Evolutionary conservation across 305 asterid species (phyloP).

Genomic region (Solanum hybrid): DNA sequence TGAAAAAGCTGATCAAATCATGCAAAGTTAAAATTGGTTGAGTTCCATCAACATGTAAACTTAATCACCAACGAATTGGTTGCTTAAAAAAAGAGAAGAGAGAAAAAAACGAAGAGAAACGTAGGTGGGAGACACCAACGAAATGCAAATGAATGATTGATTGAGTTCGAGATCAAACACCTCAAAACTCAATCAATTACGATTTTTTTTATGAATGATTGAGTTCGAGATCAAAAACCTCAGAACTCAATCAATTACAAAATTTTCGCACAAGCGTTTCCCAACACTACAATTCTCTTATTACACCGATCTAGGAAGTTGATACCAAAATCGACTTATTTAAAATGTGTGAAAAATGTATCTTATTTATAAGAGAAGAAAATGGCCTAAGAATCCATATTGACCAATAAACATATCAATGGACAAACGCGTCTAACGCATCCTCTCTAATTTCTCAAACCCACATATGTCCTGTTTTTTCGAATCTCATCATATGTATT

Average conservation of each 20-base stretch:
- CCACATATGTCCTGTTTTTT: neutral
- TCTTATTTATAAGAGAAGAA: neutral
- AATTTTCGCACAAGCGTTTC: neutral
- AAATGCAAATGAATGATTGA: neutral
- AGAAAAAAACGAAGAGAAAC: neutral
- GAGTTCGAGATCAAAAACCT: neutral
- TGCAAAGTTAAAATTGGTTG: neutral
- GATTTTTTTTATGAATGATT: neutral
- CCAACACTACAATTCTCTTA: neutral
- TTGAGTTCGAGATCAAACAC: neutral
- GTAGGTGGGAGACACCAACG: neutral
- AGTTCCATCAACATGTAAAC: neutral
- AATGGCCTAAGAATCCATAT: neutral
- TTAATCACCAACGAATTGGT: neutral
- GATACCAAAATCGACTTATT: neutral
- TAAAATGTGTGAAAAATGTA: neutral
- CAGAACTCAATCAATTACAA: neutral
- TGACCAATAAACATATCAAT: neutral
- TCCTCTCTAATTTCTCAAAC: neutral
- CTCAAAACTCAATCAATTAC: neutral
- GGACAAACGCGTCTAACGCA: neutral
- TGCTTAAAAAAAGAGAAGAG: neutral
- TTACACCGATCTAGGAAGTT: neutral
- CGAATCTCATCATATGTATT: neutral
- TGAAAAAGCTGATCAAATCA: neutral